These are phyloP conservation scores for Coemansia sp. DNA, from an alignment of 192 early-diverging fungal genomes.

Conservation along the genomic window DNA sequence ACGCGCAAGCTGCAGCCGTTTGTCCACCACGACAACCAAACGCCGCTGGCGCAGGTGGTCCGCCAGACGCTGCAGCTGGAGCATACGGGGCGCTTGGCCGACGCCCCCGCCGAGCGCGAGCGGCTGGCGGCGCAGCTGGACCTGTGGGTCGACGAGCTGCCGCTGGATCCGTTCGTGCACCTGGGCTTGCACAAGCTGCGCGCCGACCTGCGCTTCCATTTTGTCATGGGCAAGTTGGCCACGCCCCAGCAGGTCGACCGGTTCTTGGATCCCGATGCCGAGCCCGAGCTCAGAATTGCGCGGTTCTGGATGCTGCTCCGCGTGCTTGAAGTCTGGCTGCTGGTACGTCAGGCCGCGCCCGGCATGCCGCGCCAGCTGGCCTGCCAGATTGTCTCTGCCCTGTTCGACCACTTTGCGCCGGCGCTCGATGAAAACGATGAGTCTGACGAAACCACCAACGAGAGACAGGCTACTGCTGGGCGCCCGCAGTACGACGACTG, in stretches of 20 bases:
- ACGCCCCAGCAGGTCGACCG: conserved; percentile 35
- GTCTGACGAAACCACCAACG: neutral
- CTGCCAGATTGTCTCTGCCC: conserved; percentile 17
- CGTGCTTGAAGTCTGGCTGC: conserved; percentile 37
- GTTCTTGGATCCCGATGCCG: conserved; percentile 21
- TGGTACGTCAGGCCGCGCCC: conserved; percentile 31
- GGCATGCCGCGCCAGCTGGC: conserved; percentile 31
- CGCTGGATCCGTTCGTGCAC: conserved; percentile 46
- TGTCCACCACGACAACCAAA: conserved; percentile 28
- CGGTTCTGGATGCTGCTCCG: conserved; percentile 32
- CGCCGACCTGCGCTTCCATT: conserved; percentile 37
- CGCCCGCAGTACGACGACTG: conserved; percentile 6
- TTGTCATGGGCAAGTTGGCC: conserved; percentile 29
- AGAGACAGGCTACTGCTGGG: too few species aligned
- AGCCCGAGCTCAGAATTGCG: conserved; percentile 13
- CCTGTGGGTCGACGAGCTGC: conserved; percentile 43
- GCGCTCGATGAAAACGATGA: neutral
- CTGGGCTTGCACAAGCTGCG: conserved; percentile 38
- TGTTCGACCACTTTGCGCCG: conserved; percentile 19
- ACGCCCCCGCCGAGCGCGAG: conserved; percentile 24
- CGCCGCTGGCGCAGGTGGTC: conserved; percentile 28
- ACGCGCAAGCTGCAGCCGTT: conserved; percentile 40
- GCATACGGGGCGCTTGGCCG: conserved; percentile 17
- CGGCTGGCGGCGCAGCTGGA: conserved; percentile 36
- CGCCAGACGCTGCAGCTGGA: conserved; percentile 28